Evolutionary conservation across 2,329 filamentous ascomycete species (phyloP).

Genomic region (Neonectria sp.): DNA sequence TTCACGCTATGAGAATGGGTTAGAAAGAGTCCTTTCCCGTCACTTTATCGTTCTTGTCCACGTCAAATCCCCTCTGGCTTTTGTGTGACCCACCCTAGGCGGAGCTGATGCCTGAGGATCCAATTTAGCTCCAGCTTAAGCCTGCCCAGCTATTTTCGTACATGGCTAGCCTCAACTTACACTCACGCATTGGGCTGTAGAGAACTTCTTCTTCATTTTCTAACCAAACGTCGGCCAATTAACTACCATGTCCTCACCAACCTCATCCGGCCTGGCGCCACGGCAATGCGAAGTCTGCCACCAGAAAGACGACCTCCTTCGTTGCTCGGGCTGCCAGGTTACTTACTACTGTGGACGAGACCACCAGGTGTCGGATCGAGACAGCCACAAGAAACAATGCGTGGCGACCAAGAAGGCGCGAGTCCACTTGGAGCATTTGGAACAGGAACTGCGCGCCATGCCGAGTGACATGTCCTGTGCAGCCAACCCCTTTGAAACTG

Average conservation of each 20-base stretch:
- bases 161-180: too few relatives aligned
- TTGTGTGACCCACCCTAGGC: too few relatives aligned
- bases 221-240: background rate
- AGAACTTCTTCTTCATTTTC: background rate
- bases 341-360: conserved; percentile 62
- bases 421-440: conserved; percentile 51
- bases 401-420: conserved; percentile 52
- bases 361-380: conserved; percentile 58
- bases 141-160: too few relatives aligned
- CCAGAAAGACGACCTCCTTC: conserved; percentile 34
- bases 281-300: conserved; percentile 38
- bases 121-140: too few relatives aligned
- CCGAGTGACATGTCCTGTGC: conserved; percentile 46
- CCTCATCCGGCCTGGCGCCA: background rate
- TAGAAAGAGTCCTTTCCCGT: too few relatives aligned
- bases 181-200: too few relatives aligned
- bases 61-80: too few relatives aligned
- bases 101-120: too few relatives aligned
- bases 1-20: too few relatives aligned
- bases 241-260: background rate
- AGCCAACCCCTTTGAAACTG: conserved; percentile 55
- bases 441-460: conserved; percentile 54
- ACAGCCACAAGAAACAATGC: conserved; percentile 59
- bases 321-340: conserved; percentile 60
- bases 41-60: too few relatives aligned